These are phyloP conservation scores for Lipomyces oligophaga DNA, from an alignment of 805 yeast genomes.

Conservation along the genomic window DNA sequence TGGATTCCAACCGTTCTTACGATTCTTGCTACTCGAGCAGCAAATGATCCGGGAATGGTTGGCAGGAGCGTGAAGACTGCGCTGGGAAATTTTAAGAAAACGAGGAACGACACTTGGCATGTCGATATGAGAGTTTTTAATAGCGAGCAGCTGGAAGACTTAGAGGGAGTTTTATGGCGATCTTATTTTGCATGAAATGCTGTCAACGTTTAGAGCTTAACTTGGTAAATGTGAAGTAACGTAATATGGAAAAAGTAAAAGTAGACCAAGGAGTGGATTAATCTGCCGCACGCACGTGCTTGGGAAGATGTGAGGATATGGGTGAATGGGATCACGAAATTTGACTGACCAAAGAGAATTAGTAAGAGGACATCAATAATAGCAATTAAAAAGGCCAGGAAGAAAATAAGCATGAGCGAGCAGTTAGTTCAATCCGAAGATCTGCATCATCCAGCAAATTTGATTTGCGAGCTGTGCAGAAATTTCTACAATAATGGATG, in stretches of 20 bases:
- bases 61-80: constrained; percentile 81
- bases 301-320: too few relatives aligned
- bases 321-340: too few relatives aligned
- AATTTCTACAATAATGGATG: constrained; percentile 76
- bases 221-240: too few relatives aligned
- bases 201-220: too few relatives aligned
- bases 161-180: constrained; percentile 92
- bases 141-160: constrained; percentile 75
- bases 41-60: constrained; percentile 68
- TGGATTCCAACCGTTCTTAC: constrained; percentile 81
- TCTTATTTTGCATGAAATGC: constrained; percentile 70
- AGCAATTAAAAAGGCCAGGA: too few relatives aligned
- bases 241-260: too few relatives aligned
- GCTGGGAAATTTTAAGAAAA: constrained; percentile 80
- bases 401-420: too few relatives aligned
- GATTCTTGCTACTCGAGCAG: constrained; percentile 64
- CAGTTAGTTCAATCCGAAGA: constrained; percentile 42
- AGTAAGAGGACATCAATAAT: too few relatives aligned
- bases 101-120: constrained; percentile 95
- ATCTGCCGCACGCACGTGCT: too few relatives aligned
- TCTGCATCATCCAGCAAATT: constrained; percentile 72
- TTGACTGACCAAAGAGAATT: too few relatives aligned
- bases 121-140: constrained; percentile 73
- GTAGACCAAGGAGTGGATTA: too few relatives aligned
- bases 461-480: constrained; percentile 77